phyloP scores from a whole-genome alignment of 2,329 filamentous ascomycete species.

The Diaporthe velutina region DNA sequence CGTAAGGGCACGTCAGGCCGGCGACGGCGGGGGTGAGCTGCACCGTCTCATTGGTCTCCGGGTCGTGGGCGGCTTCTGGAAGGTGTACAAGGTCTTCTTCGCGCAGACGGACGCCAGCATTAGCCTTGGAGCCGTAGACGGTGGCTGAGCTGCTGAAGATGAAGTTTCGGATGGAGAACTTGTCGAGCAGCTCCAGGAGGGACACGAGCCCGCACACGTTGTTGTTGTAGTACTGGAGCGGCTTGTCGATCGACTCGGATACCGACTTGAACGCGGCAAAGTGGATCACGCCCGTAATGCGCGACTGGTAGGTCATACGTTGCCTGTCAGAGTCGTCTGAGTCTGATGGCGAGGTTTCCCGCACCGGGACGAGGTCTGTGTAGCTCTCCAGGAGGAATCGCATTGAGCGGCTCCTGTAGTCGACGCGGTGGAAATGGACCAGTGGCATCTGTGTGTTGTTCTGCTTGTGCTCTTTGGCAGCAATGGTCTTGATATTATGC shows the following conservation, averaged over 20 bases:
- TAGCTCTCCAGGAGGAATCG: slow-evolving; percentile 53
- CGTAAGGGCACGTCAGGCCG: slow-evolving; percentile 75
- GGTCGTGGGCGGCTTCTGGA: slow-evolving; percentile 57
- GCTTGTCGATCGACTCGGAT: slow-evolving; percentile 70
- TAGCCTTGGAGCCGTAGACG: slow-evolving; percentile 71
- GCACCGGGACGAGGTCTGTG: slow-evolving; percentile 42
- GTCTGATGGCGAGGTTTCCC: slow-evolving; percentile 2
- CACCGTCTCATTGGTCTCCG: slow-evolving; percentile 49
- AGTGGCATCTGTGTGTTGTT: slow-evolving; percentile 44
- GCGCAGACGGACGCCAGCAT: slow-evolving; percentile 62
- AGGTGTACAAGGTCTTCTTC: slow-evolving; percentile 69
- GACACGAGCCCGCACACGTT: slow-evolving; percentile 75
- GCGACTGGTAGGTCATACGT: slow-evolving; percentile 52
- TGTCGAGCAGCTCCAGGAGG: slow-evolving; percentile 67
- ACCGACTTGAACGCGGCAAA: slow-evolving; percentile 78
- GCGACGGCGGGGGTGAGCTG: slow-evolving; percentile 53
- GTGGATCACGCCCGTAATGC: slow-evolving; percentile 75
- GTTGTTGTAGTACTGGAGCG: slow-evolving; percentile 76
- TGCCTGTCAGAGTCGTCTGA: slow-evolving; percentile 33
- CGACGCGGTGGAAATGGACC: slow-evolving; percentile 54
- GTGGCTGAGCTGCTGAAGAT: slow-evolving; percentile 78
- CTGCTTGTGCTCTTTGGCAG: slow-evolving; percentile 45
- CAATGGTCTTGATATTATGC: slow-evolving; percentile 46
- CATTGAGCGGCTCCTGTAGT: slow-evolving; percentile 54
- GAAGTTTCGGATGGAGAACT: slow-evolving; percentile 73